Evolutionary conservation across 2,329 filamentous ascomycete genomes (phyloP), one percentile per base, ranked within the genome.

Genomic region (Hypoxylon sp.): DNA sequence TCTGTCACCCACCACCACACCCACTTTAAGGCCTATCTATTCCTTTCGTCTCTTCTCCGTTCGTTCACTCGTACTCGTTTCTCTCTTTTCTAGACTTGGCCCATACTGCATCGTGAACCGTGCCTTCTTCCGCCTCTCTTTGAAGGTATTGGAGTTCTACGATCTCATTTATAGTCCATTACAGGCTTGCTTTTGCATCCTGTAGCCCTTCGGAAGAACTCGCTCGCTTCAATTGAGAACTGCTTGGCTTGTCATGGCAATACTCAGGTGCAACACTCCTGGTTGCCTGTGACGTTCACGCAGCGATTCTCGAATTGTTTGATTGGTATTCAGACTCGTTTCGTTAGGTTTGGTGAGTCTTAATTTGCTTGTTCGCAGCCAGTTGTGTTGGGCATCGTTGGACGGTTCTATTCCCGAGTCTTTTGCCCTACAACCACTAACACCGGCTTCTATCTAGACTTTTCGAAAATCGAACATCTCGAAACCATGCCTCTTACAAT

Each of bases 401-500:
- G 50, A 14, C n/a, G n/a, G 46, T 36, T 19, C 19, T 49, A 5
- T 7, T n/a, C 30, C 11, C 2, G 9, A 3, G 9, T 19, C 17
- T 23, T 51, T 13, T 7, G 13, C 41, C 32, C 41, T 52, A 51
- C 21, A 34, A 32, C 30, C 46, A 11, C 65, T 66, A 66, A 72
- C 49, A 61, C 5, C 38, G 36, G 32, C 43, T 5, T 63, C 19
- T 30, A 25, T 41, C 45, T 34, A 70, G 65, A 65, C 14, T 60
- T 34, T 45, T 60, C 45, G 43, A 36, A 59, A 30, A 32, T 62
- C 56, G 41, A 60, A 30, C 41, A 62, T 52, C 30, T 45, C 23
- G 45, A 46, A 62, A 67, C 36, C 48, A 78, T 78, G 75, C 59
- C 65, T 69, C 63, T 61, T 58, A 68, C 60, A 30, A 65, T 53